phyloP scores from a whole-genome alignment of 176 grass and related monocot species.

The Saccharum spontaneum region DNA sequence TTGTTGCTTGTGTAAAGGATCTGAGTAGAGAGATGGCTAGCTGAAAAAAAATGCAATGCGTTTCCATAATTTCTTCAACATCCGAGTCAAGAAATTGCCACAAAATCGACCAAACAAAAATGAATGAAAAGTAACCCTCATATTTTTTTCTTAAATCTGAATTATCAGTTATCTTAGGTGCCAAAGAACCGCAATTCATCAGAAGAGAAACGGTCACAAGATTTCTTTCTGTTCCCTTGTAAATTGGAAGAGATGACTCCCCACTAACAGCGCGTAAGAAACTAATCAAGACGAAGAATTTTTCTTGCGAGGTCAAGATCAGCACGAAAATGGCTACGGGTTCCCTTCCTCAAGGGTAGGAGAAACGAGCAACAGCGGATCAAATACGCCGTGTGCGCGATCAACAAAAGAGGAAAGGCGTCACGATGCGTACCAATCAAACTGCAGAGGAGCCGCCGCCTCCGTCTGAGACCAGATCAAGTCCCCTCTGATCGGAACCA shows the following conservation, averaged over 20 bases:
- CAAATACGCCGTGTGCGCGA: neutral
- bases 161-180: too few relatives aligned
- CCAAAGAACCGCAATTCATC: neutral
- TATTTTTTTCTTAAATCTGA: too few relatives aligned
- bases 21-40: too few relatives aligned
- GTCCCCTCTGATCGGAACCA: neutral
- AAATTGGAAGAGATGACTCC: neutral
- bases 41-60: neutral
- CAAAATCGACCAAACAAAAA: neutral
- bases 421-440: conserved; percentile 29
- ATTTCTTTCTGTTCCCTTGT: neutral
- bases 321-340: neutral
- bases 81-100: neutral
- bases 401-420: neutral
- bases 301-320: neutral
- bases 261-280: neutral
- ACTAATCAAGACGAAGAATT: too few relatives aligned
- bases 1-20: neutral
- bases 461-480: neutral
- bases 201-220: neutral
- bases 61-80: neutral
- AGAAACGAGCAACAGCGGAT: neutral
- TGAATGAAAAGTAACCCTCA: neutral
- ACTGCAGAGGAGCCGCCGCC: neutral
- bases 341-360: too few relatives aligned